These are phyloP conservation scores for Arachis monticola DNA, from an alignment of 331 rosid genomes.

Conservation along the genomic window DNA sequence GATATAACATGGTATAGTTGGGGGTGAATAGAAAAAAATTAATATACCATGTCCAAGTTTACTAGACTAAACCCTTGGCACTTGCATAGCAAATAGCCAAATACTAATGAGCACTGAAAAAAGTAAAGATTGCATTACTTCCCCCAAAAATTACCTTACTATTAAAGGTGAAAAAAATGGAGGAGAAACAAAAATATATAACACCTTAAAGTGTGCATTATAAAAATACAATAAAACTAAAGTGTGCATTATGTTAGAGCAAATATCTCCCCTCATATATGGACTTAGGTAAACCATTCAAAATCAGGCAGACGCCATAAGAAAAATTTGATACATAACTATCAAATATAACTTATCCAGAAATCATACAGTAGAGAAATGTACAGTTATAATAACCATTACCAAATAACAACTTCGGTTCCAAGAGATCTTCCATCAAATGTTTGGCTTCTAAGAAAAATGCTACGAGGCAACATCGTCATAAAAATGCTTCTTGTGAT, in stretches of 20 bases:
- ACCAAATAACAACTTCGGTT: conserved; percentile 38
- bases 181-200: too few species aligned
- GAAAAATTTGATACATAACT: conserved; percentile 23
- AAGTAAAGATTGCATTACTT: too few species aligned
- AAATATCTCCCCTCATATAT: background rate
- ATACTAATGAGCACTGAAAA: too few species aligned
- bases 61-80: too few species aligned
- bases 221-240: background rate
- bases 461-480: conserved; percentile 28
- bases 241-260: background rate
- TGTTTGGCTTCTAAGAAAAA: conserved; percentile 29
- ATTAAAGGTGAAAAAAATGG: too few species aligned
- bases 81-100: too few species aligned
- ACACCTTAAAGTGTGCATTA: too few species aligned
- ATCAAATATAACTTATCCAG: conserved; percentile 27
- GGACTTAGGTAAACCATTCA: conserved; percentile 4
- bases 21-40: too few species aligned
- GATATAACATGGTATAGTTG: too few species aligned
- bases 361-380: conserved; percentile 41
- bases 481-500: conserved; percentile 37
- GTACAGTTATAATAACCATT: conserved; percentile 42
- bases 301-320: conserved; percentile 24
- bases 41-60: too few species aligned
- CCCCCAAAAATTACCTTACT: too few species aligned
- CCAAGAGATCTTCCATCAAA: conserved; percentile 41